Evolutionary conservation across 2,329 filamentous ascomycete species (phyloP), one percentile per base, ranked within the genome.

Genomic region (Colletotrichum sp.): DNA sequence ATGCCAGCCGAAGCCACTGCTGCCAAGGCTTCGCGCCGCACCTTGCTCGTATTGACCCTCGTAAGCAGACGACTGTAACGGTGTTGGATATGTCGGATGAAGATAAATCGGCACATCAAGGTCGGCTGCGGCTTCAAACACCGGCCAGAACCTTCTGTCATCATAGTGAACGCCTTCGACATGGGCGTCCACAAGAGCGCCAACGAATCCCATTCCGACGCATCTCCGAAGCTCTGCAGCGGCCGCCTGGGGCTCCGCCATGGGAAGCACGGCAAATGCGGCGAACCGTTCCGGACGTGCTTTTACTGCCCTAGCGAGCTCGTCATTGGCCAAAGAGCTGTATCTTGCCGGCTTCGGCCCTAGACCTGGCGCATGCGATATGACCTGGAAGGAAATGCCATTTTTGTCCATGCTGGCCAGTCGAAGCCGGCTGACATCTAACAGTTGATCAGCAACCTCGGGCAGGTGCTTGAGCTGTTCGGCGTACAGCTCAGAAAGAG

Each of bases 21-120:
- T 83, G 10, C 84, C 84, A 64, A 90, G 81, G 12, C 82, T 80
- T 16, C 72, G 26, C 2, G 81, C 82, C 0, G 83, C 81, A 1
- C 67, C 72, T 6, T 80, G 74, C 8, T 79, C 71, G 74, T 84
- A 85, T 49, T 82, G 30, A 1, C 67, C 83, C 39, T 77, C 71
- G 73, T 82, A 85, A 60, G 78, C 77, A 5, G 71, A 34, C 52
- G 77, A 68, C 78, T 83, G 81, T 7, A 76, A 52, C 8, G 83
- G 80, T 2, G 81, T 75, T 3, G 86, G 83, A 63, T 79, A 86
- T 0, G 81, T 83, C 16, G 92, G 92, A 81, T 94, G 92, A 1
- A 94, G 85, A 79, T 93, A 94, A 67, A 93, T 86, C 0, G 92
- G 91, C 0, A 93, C 91, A 72, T 93, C 90, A 1, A 94, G 88